A percentile compares a stretch with the other conserved stretches of the same genome.
These are phyloP conservation scores for Neckera pumila DNA, from an alignment of 225 moss, liverwort and hornwort species.

Conservation along the genomic window DNA sequence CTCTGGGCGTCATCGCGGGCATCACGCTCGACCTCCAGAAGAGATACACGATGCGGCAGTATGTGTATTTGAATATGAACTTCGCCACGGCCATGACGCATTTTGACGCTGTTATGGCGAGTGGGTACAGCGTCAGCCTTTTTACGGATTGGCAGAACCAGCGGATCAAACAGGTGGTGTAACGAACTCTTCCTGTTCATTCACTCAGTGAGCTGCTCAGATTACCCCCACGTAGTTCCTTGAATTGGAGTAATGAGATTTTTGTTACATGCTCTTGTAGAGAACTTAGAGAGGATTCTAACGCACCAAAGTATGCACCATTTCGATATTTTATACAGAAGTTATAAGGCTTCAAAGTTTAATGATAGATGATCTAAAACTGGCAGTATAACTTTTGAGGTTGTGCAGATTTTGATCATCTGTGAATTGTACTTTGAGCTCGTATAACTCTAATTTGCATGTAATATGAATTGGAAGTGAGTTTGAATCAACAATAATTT, in stretches of 20 bases:
- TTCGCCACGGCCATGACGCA: neutral
- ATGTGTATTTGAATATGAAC: constrained; percentile 14
- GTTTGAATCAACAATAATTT: neutral
- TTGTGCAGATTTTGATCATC: neutral
- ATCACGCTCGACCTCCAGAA: constrained; percentile 21
- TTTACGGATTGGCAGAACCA: constrained; percentile 38
- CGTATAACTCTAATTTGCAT: neutral
- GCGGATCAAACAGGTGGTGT: neutral
- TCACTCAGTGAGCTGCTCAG: neutral
- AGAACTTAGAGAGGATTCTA: too few relatives aligned
- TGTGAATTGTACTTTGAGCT: neutral
- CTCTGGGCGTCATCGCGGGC: constrained; percentile 16
- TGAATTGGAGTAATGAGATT: neutral
- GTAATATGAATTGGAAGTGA: neutral
- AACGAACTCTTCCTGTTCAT: neutral
- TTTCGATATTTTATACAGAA: neutral
- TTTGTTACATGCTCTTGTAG: neutral
- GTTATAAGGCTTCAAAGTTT: neutral
- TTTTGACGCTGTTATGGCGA: constrained; percentile 12
- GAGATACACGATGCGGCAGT: constrained; percentile 15
- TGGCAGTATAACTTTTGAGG: neutral
- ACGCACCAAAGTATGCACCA: neutral
- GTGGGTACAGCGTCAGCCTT: constrained; percentile 33
- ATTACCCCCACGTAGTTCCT: neutral
- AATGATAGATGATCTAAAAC: neutral